phyloP scores from a whole-genome alignment of 2,329 filamentous ascomycete genomes.

The Nothophaeocryptopus gaeumannii region DNA sequence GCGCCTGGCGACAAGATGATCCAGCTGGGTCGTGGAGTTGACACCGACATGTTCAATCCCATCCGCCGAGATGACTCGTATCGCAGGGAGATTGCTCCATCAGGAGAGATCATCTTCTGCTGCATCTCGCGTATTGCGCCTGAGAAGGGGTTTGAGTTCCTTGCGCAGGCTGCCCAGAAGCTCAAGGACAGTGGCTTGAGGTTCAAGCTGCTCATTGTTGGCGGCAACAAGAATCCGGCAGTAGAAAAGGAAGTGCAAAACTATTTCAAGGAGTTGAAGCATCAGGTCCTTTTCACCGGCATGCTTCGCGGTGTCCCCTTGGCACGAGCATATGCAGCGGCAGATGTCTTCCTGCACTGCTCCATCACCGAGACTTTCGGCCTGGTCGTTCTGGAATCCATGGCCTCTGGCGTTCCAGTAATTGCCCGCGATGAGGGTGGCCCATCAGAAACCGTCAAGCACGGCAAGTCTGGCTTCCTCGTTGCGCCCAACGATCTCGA shows the following conservation, averaged over 20 bases:
- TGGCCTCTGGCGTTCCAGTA: conserved; percentile 68
- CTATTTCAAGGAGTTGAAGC: conserved; percentile 56
- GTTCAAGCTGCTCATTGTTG: conserved; percentile 66
- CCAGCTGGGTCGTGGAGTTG: conserved; percentile 62
- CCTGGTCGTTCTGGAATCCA: conserved; percentile 66
- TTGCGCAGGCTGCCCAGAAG: conserved; percentile 55
- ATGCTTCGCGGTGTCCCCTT: conserved; percentile 61
- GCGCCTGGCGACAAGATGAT: conserved; percentile 58
- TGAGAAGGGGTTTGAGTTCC: conserved; percentile 69
- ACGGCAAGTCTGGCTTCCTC: conserved; percentile 61
- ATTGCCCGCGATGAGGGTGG: conserved; percentile 68
- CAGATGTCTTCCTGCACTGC: conserved; percentile 69
- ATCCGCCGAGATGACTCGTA: conserved; percentile 51
- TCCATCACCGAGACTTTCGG: conserved; percentile 71
- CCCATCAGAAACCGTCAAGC: conserved; percentile 63
- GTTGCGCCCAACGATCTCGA: conserved; percentile 59
- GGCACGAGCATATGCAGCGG: conserved; percentile 65
- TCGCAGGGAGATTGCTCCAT: conserved; percentile 56
- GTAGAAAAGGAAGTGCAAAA: conserved; percentile 61
- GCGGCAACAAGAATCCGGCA: conserved; percentile 62
- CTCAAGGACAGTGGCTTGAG: conserved; percentile 55
- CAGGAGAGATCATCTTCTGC: conserved; percentile 63
- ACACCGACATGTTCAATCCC: conserved; percentile 61
- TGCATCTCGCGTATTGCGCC: conserved; percentile 66
- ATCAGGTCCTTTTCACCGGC: conserved; percentile 64